These are phyloP conservation scores for Aegilops bicornis DNA, from an alignment of 176 grass and related monocot genomes.

Conservation along the genomic window DNA sequence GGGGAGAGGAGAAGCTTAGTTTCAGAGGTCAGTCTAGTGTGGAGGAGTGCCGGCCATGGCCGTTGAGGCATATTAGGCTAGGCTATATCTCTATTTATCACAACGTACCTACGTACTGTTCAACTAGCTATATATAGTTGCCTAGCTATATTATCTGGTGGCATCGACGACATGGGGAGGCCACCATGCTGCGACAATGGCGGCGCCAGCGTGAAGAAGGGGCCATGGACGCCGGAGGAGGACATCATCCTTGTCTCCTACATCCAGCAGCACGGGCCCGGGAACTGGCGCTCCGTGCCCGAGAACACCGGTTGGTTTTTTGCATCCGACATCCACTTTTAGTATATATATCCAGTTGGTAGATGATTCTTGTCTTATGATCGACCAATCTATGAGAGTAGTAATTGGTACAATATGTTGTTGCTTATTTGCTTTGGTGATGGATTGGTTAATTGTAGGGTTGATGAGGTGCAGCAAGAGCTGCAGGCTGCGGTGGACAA, in stretches of 20 bases:
- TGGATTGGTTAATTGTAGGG: constrained; percentile 20
- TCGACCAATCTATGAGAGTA: not conserved
- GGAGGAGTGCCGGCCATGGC: constrained; percentile 16
- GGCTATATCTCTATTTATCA: not conserved
- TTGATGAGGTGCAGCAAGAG: constrained; percentile 72
- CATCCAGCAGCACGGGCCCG: constrained; percentile 58
- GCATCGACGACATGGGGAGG: constrained; percentile 35
- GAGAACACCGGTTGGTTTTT: constrained; percentile 42
- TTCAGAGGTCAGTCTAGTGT: constrained; percentile 2
- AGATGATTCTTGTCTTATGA: not conserved
- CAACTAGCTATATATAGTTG: not conserved
- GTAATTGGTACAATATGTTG: not conserved
- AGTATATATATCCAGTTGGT: not conserved
- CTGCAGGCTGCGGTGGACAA: constrained; percentile 54
- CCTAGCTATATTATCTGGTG: not conserved
- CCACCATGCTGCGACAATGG: constrained; percentile 51
- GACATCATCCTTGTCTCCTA: constrained; percentile 66
- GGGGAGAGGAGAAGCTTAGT: constrained; percentile 20
- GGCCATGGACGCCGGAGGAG: constrained; percentile 61
- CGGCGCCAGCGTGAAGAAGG: constrained; percentile 49
- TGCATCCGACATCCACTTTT: not conserved
- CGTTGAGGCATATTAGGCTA: not conserved
- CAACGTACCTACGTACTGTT: not conserved
- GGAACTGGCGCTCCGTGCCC: constrained; percentile 53
- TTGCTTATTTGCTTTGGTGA: not conserved